phyloP scores from a whole-genome alignment of 768 basidiomycete species.

The Pulveroboletus sp. region DNA sequence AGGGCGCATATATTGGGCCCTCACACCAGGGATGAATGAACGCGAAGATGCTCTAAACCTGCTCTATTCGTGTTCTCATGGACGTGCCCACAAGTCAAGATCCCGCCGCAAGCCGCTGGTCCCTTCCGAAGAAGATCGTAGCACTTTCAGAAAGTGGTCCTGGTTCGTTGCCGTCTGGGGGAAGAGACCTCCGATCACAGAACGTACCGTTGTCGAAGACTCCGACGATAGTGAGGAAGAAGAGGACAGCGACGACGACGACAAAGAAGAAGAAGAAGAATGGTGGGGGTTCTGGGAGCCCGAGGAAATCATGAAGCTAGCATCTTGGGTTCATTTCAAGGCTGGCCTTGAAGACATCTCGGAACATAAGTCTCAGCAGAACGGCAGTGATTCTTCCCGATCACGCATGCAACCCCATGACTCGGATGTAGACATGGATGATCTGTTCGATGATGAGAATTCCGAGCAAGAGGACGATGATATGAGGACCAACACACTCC shows the following conservation, averaged over 20 bases:
- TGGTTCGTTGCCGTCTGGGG: slow-evolving; percentile 82
- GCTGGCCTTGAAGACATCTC: slow-evolving; percentile 35
- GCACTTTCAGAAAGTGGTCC: slow-evolving; percentile 56
- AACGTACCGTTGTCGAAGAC: slow-evolving; percentile 25
- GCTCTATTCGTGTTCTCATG: slow-evolving; percentile 24
- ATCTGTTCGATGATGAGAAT: slow-evolving; percentile 8
- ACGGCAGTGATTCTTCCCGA: not conserved
- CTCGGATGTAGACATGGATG: slow-evolving; percentile 21
- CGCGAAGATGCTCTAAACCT: slow-evolving; percentile 43
- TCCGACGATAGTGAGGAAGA: slow-evolving; percentile 23
- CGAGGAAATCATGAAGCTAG: slow-evolving; percentile 58
- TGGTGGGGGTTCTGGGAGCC: slow-evolving; percentile 80
- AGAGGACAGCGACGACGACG: slow-evolving; percentile 25
- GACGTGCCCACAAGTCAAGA: slow-evolving; percentile 31
- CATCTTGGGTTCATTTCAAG: slow-evolving; percentile 59
- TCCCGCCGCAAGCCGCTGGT: slow-evolving; percentile 38
- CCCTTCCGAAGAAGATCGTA: slow-evolving; percentile 47
- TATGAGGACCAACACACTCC: slow-evolving; percentile 1
- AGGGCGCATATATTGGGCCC: slow-evolving; percentile 63
- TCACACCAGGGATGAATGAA: slow-evolving; percentile 58
- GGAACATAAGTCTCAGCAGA: slow-evolving; percentile 7
- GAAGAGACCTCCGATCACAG: slow-evolving; percentile 38
- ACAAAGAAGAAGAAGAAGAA: slow-evolving; percentile 39
- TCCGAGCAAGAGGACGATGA: slow-evolving; percentile 1
- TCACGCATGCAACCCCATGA: not conserved